Conservation (phyloP, 371 early-diverging fungal genomes). For the Batkoa obscura region DNA sequence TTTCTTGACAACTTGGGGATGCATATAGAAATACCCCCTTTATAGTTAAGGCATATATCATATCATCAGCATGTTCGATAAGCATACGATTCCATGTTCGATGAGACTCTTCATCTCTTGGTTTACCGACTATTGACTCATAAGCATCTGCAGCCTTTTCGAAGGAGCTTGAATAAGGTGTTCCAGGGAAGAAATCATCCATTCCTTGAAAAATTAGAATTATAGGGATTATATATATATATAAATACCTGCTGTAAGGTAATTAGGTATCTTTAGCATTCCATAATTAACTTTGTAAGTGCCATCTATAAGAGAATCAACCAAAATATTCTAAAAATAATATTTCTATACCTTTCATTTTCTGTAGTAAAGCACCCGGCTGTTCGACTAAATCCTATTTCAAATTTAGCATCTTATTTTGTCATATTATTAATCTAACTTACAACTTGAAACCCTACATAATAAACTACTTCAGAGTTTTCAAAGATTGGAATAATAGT, state of each 20-base stretch:
- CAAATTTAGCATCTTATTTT: neutral
- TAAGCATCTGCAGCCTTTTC: conserved; percentile 9
- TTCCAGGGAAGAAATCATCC: conserved; percentile 3
- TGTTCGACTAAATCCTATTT: conserved; percentile 37
- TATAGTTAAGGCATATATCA: conserved; percentile 37
- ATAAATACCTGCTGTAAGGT: conserved; percentile 1
- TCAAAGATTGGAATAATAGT: conserved; percentile 41
- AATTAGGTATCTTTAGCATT: conserved; percentile 6
- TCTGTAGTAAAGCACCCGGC: conserved; percentile 37
- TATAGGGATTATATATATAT: neutral
- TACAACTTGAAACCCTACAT: conserved; percentile 45
- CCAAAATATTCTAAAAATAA: neutral
- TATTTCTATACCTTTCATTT: conserved; percentile 16
- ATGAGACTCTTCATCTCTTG: conserved; percentile 9
- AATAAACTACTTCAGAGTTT: conserved; percentile 20
- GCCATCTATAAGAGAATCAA: conserved; percentile 14
- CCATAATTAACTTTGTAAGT: conserved; percentile 33
- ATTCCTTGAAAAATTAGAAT: neutral
- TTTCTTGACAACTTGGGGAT: conserved; percentile 18
- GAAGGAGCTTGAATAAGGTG: neutral
- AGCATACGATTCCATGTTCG: conserved; percentile 21
- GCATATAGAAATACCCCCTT: conserved; percentile 43
- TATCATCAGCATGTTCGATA: conserved; percentile 23
- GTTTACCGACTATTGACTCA: conserved; percentile 9
- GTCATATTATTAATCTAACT: neutral